Evolutionary conservation across 768 basidiomycete species (phyloP), one percentile per base, ranked within the genome.

Genomic region (Boletus rubropictus): DNA sequence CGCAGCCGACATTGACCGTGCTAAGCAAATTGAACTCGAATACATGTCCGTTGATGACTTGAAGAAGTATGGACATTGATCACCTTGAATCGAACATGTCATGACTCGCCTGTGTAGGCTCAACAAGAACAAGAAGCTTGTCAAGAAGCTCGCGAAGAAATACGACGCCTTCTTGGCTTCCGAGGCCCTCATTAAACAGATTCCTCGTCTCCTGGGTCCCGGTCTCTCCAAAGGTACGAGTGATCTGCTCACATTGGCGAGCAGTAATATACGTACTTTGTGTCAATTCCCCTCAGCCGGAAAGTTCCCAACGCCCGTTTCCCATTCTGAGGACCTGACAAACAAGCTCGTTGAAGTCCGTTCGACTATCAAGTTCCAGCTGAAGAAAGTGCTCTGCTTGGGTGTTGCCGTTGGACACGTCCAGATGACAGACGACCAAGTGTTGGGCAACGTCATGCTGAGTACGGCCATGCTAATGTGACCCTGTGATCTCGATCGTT

Each of bases 111-210:
- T n/a, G n/a, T 20, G 15, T 39, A 91, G 89, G 73, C 81, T 97
- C 56, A 96, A 95, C 86, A 95, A 96, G 78, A 99, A 98, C 82
- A 98, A 99, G 80, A 99, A 99, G 76, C 89, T 99, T 53, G 96
- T 98, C 66, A 99, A 98, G 81, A 96, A 96, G 77, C 89, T 98
- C 59, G 95, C 95, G 57, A 97, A 98, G 80, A 97, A 97, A 70
- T 94, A 97, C 76, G 94, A 99, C 61, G 93, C 95, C 50, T 99
- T 99, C 86, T 76, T 99, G 57, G 82, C 95, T 29, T 98, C 96
- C 49, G 96, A 99, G 71, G 74, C 90, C 51, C 80, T 99, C 58
- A 97, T 99, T 80, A 98, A 96, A 80, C 95, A 97, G 76, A 98
- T 99, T 52, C 96, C 96, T 58, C 95, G 96, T 94, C 83, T 98